These are phyloP conservation scores for Geotrichum reessii DNA, from an alignment of 1,139 yeast genomes.

Conservation along the genomic window DNA sequence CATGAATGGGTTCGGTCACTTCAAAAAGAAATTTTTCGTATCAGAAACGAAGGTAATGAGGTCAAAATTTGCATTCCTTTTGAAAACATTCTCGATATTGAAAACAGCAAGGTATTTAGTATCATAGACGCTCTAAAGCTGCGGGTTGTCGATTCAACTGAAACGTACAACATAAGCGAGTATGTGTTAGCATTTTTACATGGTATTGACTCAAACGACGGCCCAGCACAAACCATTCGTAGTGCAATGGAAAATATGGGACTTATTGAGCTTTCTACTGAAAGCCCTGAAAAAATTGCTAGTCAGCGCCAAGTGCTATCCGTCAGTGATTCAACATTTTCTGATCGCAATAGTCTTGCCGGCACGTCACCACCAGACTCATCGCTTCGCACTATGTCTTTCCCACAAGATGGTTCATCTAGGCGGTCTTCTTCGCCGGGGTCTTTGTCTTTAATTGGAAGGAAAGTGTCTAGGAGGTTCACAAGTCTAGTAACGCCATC, in stretches of 20 bases:
- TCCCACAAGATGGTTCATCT: not conserved
- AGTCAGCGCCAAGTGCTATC: slow-evolving; percentile 3
- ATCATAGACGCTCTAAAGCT: slow-evolving; percentile 45
- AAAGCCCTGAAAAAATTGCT: slow-evolving; percentile 2
- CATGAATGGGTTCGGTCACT: slow-evolving; percentile 72
- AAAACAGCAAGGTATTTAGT: slow-evolving; percentile 47
- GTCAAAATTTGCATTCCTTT: slow-evolving; percentile 76
- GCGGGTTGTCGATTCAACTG: slow-evolving; percentile 47
- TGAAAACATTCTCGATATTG: slow-evolving; percentile 58
- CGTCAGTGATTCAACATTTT: not conserved
- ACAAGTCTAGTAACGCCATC: not conserved
- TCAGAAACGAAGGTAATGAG: slow-evolving; percentile 62
- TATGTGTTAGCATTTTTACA: slow-evolving; percentile 62
- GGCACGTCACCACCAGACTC: slow-evolving; percentile 10
- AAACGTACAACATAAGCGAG: slow-evolving; percentile 54
- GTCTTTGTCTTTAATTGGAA: slow-evolving; percentile 3
- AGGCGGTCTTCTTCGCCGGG: not conserved
- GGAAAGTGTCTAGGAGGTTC: not conserved
- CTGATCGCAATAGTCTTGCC: not conserved
- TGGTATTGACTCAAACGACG: slow-evolving; percentile 3
- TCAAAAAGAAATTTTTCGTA: slow-evolving; percentile 70
- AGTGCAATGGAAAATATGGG: slow-evolving; percentile 12
- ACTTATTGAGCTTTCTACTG: not conserved
- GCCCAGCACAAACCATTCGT: slow-evolving; percentile 15
- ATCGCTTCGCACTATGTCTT: not conserved